Conservation (phyloP, 2,329 filamentous ascomycete genomes). For the Stagonosporopsis cucurbitacearum region DNA sequence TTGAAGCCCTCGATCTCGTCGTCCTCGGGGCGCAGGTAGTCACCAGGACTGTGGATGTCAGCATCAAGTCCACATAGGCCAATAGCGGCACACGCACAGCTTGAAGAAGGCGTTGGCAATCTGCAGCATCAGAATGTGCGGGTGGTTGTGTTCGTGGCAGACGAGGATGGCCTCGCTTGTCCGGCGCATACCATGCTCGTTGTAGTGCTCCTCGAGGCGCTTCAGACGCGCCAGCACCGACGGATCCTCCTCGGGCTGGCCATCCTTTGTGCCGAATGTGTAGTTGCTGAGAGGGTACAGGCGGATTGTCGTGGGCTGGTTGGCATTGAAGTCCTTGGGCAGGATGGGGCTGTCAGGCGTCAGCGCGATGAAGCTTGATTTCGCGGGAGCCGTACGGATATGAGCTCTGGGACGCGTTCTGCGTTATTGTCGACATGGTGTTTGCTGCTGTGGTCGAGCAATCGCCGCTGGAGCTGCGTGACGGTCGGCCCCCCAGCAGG, state of each 20-base stretch:
- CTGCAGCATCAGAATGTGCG: conserved; percentile 98
- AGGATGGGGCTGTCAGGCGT: conserved; percentile 67
- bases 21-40: conserved; percentile 88
- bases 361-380: background rate
- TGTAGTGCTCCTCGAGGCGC: conserved; percentile 94
- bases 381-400: conserved; percentile 59
- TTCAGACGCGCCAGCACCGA: conserved; percentile 92
- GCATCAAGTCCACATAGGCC: background rate
- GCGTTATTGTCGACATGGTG: conserved; percentile 84
- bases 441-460: conserved; percentile 14
- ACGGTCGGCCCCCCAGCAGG: conserved; percentile 16
- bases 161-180: conserved; percentile 97
- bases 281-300: conserved; percentile 97
- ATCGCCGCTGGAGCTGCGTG: conserved; percentile 19
- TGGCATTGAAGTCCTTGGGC: conserved; percentile 83
- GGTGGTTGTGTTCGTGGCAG: conserved; percentile 98
- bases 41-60: conserved; percentile 69
- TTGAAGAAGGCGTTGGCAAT: conserved; percentile 99
- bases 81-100: conserved; percentile 56
- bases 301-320: conserved; percentile 87
- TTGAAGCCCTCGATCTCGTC: conserved; percentile 97
- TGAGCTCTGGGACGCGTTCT: conserved; percentile 75
- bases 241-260: conserved; percentile 95
- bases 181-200: conserved; percentile 90
- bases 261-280: conserved; percentile 98